These are phyloP conservation scores for Aspergillus neotritici DNA, from an alignment of 2,329 filamentous ascomycete genomes.

Conservation along the genomic window DNA sequence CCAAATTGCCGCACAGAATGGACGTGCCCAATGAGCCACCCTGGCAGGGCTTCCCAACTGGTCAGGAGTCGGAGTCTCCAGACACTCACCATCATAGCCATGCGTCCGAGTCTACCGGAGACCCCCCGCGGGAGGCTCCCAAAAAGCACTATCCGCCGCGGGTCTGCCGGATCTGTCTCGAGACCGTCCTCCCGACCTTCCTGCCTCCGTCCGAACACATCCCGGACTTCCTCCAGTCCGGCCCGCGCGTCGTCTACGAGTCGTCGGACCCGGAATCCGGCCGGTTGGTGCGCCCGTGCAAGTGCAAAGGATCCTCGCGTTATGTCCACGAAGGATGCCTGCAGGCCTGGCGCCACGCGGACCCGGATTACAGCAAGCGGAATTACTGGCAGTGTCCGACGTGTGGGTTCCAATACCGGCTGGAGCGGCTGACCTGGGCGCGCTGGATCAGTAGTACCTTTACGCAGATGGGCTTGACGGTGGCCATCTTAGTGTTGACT, in stretches of 20 bases:
- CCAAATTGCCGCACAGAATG: conserved; percentile 10
- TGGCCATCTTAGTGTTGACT: conserved; percentile 62
- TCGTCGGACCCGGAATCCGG: conserved; percentile 69
- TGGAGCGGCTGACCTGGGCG: conserved; percentile 72
- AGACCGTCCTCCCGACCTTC: conserved; percentile 60
- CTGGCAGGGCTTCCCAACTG: conserved; percentile 18
- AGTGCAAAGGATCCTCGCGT: conserved; percentile 86
- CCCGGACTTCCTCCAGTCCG: conserved; percentile 52
- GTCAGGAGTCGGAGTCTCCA: too few species aligned
- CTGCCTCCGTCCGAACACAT: conserved; percentile 50
- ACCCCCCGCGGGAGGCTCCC: conserved; percentile 19
- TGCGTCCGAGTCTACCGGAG: conserved; percentile 10
- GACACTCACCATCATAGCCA: background rate
- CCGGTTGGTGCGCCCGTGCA: conserved; percentile 80
- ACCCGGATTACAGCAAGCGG: conserved; percentile 57
- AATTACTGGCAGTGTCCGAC: conserved; percentile 87
- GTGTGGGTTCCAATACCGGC: conserved; percentile 74
- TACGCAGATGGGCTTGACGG: conserved; percentile 65
- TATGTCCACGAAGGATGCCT: conserved; percentile 94
- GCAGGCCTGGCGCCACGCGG: conserved; percentile 70
- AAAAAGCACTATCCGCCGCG: conserved; percentile 60
- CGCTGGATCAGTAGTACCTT: conserved; percentile 61
- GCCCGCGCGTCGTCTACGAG: conserved; percentile 60
- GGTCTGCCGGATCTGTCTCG: conserved; percentile 85
- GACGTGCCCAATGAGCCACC: conserved; percentile 20